Percentiles rank a stretch among this genome's conserved stretches.
Conservation (phyloP, 2,329 filamentous ascomycete genomes). For the Epichloe bromicola region DNA sequence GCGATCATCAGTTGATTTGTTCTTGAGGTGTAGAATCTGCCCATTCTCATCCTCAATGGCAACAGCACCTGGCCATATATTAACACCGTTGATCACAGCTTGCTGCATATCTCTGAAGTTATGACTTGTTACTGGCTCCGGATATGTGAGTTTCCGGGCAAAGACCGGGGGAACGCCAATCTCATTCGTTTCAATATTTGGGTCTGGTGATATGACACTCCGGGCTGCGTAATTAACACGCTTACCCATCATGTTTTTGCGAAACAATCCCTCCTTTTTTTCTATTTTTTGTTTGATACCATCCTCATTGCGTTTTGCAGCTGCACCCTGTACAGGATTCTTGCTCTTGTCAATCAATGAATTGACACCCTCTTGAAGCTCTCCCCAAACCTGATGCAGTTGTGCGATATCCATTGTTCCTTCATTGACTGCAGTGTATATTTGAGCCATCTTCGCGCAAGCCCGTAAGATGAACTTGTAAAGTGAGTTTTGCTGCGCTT, state of each 20-base stretch:
- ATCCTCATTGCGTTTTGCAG: constrained; percentile 68
- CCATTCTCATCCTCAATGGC: constrained; percentile 95
- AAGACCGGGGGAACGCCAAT: constrained; percentile 99
- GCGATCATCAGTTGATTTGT: constrained; percentile 79
- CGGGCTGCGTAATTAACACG: constrained; percentile 96
- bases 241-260: constrained; percentile 99
- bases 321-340: constrained; percentile 67
- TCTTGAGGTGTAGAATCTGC: constrained; percentile 74
- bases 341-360: constrained; percentile 83
- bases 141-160: constrained; percentile 88
- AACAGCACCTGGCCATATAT: constrained; percentile 87
- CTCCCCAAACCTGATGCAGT: constrained; percentile 68
- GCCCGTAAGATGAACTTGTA: constrained; percentile 75
- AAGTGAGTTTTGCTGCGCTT: constrained; percentile 75
- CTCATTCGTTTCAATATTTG: constrained; percentile 97
- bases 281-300: constrained; percentile 95
- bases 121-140: constrained; percentile 91
- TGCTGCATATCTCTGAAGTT: constrained; percentile 95
- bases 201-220: constrained; percentile 95
- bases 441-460: constrained; percentile 60
- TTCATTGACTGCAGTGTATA: constrained; percentile 41
- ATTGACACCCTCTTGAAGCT: constrained; percentile 82
- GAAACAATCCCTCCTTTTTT: constrained; percentile 96
- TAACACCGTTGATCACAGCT: constrained; percentile 86
- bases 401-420: constrained; percentile 45